A percentile compares a stretch with the other conserved stretches of the same genome.
Evolutionary conservation across 1,139 yeast genomes (phyloP).

Genomic region (Debaryomycetaceae sp.): DNA sequence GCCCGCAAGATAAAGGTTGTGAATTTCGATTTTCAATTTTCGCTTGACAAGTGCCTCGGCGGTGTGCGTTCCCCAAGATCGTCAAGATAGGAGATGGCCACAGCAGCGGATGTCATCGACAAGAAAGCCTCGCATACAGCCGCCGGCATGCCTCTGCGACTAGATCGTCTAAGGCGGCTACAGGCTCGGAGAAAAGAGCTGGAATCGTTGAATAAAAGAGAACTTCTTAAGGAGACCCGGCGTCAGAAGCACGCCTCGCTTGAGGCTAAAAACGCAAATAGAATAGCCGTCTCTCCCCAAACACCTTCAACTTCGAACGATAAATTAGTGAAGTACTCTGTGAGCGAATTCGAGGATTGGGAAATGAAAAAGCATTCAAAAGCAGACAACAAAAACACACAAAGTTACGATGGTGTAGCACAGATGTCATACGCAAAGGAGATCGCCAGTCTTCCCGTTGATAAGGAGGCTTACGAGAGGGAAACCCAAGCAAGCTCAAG

Average conservation of each 20-base stretch:
- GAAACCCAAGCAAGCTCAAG: slow-evolving; percentile 10
- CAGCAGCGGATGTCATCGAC: slow-evolving; percentile 1
- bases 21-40: too few relatives aligned
- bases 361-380: slow-evolving; percentile 24
- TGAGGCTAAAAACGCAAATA: not conserved
- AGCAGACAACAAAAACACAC: slow-evolving; percentile 7
- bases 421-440: slow-evolving; percentile 43
- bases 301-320: too few relatives aligned
- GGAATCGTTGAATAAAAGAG: not conserved
- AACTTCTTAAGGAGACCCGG: not conserved
- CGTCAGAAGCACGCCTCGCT: not conserved
- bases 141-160: slow-evolving; percentile 4
- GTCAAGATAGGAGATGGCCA: too few relatives aligned
- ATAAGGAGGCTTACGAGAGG: slow-evolving; percentile 29
- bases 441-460: slow-evolving; percentile 26
- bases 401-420: slow-evolving; percentile 36
- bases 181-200: slow-evolving; percentile 3
- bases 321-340: slow-evolving; percentile 57
- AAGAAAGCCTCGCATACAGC: not conserved
- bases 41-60: too few relatives aligned
- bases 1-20: too few relatives aligned
- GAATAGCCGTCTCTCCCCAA: too few relatives aligned
- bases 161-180: slow-evolving; percentile 8
- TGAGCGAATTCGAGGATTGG: slow-evolving; percentile 65
- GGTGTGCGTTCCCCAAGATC: too few relatives aligned